These are phyloP conservation scores for Penicillium argentinense DNA, from an alignment of 495 filamentous ascomycete species.

Conservation along the genomic window DNA sequence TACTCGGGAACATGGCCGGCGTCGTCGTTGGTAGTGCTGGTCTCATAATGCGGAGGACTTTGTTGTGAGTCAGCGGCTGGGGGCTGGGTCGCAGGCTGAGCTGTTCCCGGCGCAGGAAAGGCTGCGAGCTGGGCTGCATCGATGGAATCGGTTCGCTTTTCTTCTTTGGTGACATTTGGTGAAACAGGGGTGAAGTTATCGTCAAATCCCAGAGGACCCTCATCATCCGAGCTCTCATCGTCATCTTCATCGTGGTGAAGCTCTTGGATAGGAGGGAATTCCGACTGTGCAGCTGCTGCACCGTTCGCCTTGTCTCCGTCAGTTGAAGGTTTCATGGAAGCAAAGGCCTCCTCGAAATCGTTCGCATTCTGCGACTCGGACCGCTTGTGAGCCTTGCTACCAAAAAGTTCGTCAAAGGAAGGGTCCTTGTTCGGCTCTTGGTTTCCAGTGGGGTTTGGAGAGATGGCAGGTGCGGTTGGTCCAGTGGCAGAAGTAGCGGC, in stretches of 20 bases:
- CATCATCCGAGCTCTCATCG: slow-evolving; percentile 72
- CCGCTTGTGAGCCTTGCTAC: slow-evolving; percentile 53
- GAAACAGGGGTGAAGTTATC: slow-evolving; percentile 83
- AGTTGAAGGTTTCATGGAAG: slow-evolving; percentile 38
- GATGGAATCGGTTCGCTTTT: slow-evolving; percentile 30
- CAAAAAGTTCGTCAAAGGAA: slow-evolving; percentile 56
- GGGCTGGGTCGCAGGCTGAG: slow-evolving; percentile 25
- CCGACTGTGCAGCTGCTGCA: slow-evolving; percentile 41
- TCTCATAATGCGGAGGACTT: slow-evolving; percentile 67
- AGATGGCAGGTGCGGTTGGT: slow-evolving; percentile 18
- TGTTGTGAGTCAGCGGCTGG: slow-evolving; percentile 58
- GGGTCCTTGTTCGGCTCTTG: slow-evolving; percentile 31
- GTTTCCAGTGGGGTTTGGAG: slow-evolving; percentile 19
- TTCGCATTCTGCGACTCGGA: slow-evolving; percentile 57
- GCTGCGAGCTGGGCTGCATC: slow-evolving; percentile 42
- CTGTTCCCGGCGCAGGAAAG: slow-evolving; percentile 38
- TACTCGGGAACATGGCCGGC: slow-evolving; percentile 56
- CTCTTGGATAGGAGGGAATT: slow-evolving; percentile 94
- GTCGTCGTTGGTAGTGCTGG: slow-evolving; percentile 29
- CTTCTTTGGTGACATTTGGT: slow-evolving; percentile 36
- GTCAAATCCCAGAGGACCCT: slow-evolving; percentile 73
- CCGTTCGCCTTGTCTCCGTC: slow-evolving; percentile 28
- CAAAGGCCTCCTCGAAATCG: slow-evolving; percentile 52
- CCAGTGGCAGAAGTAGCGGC: slow-evolving; percentile 18
- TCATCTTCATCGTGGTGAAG: slow-evolving; percentile 73